These are phyloP conservation scores for Verticillium albo-atrum DNA, from an alignment of 2,329 filamentous ascomycete genomes.

Conservation along the genomic window DNA sequence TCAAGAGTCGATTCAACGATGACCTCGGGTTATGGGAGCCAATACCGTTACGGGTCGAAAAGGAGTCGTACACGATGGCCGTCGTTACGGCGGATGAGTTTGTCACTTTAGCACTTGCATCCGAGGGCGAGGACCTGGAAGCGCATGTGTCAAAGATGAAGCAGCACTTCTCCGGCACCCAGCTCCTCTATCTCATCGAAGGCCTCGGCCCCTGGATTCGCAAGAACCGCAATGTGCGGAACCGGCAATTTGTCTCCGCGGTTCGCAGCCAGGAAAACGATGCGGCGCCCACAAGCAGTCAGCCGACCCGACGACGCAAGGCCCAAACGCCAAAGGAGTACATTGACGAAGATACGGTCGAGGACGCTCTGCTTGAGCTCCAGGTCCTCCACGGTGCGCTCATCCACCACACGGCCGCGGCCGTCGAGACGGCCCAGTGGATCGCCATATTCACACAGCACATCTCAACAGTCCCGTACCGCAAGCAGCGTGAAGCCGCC, in stretches of 20 bases:
- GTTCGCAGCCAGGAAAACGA: conserved; percentile 46
- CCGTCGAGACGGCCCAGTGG: conserved; percentile 67
- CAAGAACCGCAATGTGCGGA: conserved; percentile 63
- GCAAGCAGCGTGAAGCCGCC: conserved; percentile 44
- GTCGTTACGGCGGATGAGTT: conserved; percentile 62
- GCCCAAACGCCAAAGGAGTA: conserved; percentile 39
- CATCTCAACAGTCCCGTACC: conserved; percentile 72
- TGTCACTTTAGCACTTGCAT: conserved; percentile 50
- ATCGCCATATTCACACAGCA: conserved; percentile 72
- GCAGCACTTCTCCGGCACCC: conserved; percentile 44
- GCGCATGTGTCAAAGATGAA: conserved; percentile 54
- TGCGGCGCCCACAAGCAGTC: conserved; percentile 16
- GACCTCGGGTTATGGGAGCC: conserved; percentile 62
- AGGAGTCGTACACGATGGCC: conserved; percentile 59
- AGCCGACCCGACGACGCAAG: conserved; percentile 28
- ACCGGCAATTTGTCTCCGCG: conserved; percentile 62
- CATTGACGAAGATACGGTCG: conserved; percentile 63
- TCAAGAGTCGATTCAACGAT: conserved; percentile 58
- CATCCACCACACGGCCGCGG: conserved; percentile 62
- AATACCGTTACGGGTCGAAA: conserved; percentile 40
- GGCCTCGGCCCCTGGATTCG: conserved; percentile 62
- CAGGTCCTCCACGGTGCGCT: conserved; percentile 64
- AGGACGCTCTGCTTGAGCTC: conserved; percentile 65
- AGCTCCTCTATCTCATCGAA: conserved; percentile 67
- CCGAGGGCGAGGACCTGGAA: conserved; percentile 47